A percentile compares a stretch with the other conserved stretches of the same genome.
Conservation (phyloP, 1,284 basidiomycete species). For the Cutaneotrichosporon spelunceum region DNA sequence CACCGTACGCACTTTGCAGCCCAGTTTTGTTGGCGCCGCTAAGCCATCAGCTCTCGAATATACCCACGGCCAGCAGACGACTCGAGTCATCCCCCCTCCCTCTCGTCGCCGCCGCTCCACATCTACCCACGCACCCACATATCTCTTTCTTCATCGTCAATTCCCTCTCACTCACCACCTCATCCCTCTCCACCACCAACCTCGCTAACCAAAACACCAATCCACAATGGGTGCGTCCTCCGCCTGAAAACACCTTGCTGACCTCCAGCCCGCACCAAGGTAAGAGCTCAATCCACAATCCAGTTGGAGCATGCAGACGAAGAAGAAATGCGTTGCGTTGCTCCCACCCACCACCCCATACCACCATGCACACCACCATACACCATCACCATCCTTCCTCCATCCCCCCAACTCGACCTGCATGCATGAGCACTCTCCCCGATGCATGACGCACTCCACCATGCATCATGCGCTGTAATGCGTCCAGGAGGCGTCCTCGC, state of each 20-base stretch:
- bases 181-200: not conserved
- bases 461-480: not conserved
- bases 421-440: not conserved
- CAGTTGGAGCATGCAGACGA: not conserved
- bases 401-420: not conserved
- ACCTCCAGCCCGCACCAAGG: slow-evolving; percentile 27
- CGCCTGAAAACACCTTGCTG: slow-evolving; percentile 8
- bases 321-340: not conserved
- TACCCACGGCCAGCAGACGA: slow-evolving; percentile 2
- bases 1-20: not conserved
- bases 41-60: slow-evolving; percentile 1
- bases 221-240: slow-evolving; percentile 17
- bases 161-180: slow-evolving; percentile 10
- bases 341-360: slow-evolving; percentile 1
- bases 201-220: slow-evolving; percentile 1
- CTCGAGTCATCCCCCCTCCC: slow-evolving; percentile 7
- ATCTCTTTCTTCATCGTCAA: slow-evolving; percentile 7
- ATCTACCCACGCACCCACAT: slow-evolving; percentile 6
- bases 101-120: slow-evolving; percentile 7
- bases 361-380: slow-evolving; percentile 12
- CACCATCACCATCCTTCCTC: not conserved
- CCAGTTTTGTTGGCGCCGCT: not conserved
- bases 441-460: not conserved
- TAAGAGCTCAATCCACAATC: slow-evolving; percentile 14
- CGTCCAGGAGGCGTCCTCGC: not conserved